Conservation (phyloP, 371 early-diverging fungal genomes). For the Mucor velutinosus region DNA sequence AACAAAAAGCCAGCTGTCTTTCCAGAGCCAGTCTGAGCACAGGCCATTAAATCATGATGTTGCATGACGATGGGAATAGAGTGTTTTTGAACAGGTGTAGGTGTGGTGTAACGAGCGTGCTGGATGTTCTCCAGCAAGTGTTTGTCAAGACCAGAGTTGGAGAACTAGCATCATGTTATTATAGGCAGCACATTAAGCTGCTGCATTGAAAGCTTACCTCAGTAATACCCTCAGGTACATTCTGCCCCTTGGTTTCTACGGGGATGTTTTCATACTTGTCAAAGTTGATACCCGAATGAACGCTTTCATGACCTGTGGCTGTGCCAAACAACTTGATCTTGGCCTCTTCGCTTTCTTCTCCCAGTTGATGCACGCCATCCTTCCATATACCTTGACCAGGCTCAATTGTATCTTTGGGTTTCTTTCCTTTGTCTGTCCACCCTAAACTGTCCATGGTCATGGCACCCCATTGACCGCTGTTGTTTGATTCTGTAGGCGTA, state of each 20-base stretch:
- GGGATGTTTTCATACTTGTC: slow-evolving; percentile 97
- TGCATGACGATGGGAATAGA: slow-evolving; percentile 66
- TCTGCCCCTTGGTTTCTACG: slow-evolving; percentile 88
- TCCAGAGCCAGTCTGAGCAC: slow-evolving; percentile 87
- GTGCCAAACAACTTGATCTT: slow-evolving; percentile 68
- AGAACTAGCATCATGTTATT: slow-evolving; percentile 35
- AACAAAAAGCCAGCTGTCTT: slow-evolving; percentile 76
- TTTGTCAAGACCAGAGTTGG: slow-evolving; percentile 72
- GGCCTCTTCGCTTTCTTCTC: slow-evolving; percentile 31
- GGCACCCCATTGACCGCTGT: slow-evolving; percentile 14
- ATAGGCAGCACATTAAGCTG: too few species aligned
- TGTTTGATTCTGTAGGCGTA: not conserved
- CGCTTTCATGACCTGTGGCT: slow-evolving; percentile 68
- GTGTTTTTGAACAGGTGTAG: slow-evolving; percentile 75
- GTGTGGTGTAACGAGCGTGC: slow-evolving; percentile 59
- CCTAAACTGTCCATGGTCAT: slow-evolving; percentile 24
- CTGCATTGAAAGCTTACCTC: slow-evolving; percentile 9
- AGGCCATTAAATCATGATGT: slow-evolving; percentile 74
- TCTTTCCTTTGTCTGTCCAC: slow-evolving; percentile 13
- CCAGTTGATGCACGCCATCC: slow-evolving; percentile 61
- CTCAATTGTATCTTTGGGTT: slow-evolving; percentile 24
- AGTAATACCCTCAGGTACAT: slow-evolving; percentile 42
- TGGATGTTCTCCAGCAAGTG: slow-evolving; percentile 73
- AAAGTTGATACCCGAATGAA: slow-evolving; percentile 94
- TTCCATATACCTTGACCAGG: slow-evolving; percentile 69